Evolutionary conservation across 345 rosid species (phyloP).

Genomic region (Laguncularia racemosa): DNA sequence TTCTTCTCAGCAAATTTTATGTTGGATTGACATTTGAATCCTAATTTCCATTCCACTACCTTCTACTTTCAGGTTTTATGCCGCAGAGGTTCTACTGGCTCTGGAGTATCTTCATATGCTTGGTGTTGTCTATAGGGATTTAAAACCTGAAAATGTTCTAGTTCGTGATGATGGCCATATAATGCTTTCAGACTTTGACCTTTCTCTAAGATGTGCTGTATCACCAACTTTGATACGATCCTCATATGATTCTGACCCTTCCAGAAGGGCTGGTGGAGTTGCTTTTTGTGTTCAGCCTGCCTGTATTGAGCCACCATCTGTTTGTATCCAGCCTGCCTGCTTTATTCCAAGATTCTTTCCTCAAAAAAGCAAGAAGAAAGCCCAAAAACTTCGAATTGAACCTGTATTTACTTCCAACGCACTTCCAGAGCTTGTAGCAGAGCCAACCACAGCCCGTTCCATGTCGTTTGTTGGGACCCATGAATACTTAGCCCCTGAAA

Average conservation of each 20-base stretch:
- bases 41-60: neutral
- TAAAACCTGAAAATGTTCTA: constrained; percentile 97
- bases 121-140: constrained; percentile 93
- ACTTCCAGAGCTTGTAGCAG: constrained; percentile 90
- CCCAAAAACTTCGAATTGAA: constrained; percentile 42
- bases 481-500: constrained; percentile 95
- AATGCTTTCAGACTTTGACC: constrained; percentile 98
- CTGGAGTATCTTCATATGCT: constrained; percentile 99
- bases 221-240: constrained; percentile 79
- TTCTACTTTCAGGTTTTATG: constrained; percentile 64
- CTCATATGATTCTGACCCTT: constrained; percentile 60
- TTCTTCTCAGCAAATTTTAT: neutral
- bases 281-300: constrained; percentile 87
- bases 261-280: constrained; percentile 49
- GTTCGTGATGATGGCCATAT: constrained; percentile 98
- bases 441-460: constrained; percentile 89
- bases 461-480: constrained; percentile 99
- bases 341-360: constrained; percentile 77
- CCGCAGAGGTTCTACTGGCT: constrained; percentile 92
- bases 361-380: constrained; percentile 74
- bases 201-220: constrained; percentile 82
- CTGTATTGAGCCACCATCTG: constrained; percentile 83
- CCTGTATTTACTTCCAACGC: constrained; percentile 37
- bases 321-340: constrained; percentile 84
- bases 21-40: neutral